phyloP scores from a whole-genome alignment of 163 green algal species.

The Scenedesmus sp. region DNA sequence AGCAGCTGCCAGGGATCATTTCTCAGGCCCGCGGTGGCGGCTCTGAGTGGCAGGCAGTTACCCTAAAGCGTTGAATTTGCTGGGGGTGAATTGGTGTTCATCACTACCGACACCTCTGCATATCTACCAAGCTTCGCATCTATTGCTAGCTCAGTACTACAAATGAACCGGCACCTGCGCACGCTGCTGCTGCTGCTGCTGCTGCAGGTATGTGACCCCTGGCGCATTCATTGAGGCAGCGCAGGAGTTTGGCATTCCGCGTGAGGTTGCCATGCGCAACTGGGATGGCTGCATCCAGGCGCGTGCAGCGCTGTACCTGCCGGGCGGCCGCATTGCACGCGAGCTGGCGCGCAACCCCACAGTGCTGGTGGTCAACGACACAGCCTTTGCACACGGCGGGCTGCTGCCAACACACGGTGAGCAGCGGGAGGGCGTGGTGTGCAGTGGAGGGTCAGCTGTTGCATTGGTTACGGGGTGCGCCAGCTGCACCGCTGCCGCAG shows the following conservation, averaged over 20 bases:
- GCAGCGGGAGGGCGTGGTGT: neutral
- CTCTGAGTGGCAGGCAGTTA: too few relatives aligned
- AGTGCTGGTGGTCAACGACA: slow-evolving; percentile 94
- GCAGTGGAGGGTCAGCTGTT: neutral
- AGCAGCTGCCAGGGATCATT: too few relatives aligned
- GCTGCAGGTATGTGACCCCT: slow-evolving; percentile 87
- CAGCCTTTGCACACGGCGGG: slow-evolving; percentile 95
- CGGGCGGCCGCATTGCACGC: slow-evolving; percentile 85
- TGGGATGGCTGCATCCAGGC: slow-evolving; percentile 65
- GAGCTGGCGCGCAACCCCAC: slow-evolving; percentile 94
- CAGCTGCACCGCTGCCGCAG: neutral
- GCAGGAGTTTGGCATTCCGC: slow-evolving; percentile 71
- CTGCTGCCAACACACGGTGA: slow-evolving; percentile 89
- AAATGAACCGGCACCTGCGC: neutral
- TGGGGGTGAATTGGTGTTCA: too few relatives aligned
- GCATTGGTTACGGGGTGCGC: neutral
- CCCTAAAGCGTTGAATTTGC: too few relatives aligned
- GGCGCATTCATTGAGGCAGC: slow-evolving; percentile 92
- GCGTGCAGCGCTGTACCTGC: slow-evolving; percentile 83
- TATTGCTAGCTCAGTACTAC: neutral
- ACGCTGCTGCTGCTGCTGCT: neutral
- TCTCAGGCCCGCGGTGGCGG: too few relatives aligned
- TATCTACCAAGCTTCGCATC: too few relatives aligned
- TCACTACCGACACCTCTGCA: too few relatives aligned
- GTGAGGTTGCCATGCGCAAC: slow-evolving; percentile 57